phyloP scores from a whole-genome alignment of 345 rosid genomes.

The Barbarea vulgaris region DNA sequence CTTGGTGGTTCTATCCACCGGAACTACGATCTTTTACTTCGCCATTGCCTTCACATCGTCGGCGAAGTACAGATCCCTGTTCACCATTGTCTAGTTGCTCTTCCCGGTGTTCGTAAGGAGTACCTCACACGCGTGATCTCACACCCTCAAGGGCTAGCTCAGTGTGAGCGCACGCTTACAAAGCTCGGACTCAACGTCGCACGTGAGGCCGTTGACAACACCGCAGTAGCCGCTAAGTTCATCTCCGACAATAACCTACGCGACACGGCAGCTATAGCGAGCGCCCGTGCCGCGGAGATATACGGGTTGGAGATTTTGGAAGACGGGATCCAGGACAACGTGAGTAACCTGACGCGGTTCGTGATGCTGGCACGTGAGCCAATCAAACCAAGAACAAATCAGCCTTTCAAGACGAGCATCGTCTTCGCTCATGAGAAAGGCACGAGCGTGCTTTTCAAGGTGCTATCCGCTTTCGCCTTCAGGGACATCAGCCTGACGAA shows the following conservation, averaged over 20 bases:
- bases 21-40: slow-evolving; percentile 87
- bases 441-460: slow-evolving; percentile 84
- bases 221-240: slow-evolving; percentile 84
- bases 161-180: slow-evolving; percentile 76
- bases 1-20: slow-evolving; percentile 90
- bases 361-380: slow-evolving; percentile 95
- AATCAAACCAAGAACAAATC: slow-evolving; percentile 77
- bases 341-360: slow-evolving; percentile 78
- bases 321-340: slow-evolving; percentile 85
- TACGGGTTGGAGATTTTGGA: slow-evolving; percentile 74
- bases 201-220: slow-evolving; percentile 83
- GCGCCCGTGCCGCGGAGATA: slow-evolving; percentile 82
- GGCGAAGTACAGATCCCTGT: slow-evolving; percentile 90
- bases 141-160: slow-evolving; percentile 89
- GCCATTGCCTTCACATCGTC: slow-evolving; percentile 89
- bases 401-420: slow-evolving; percentile 89
- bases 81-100: slow-evolving; percentile 84
- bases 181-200: slow-evolving; percentile 69
- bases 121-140: slow-evolving; percentile 75
- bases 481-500: slow-evolving; percentile 79
- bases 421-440: slow-evolving; percentile 93
- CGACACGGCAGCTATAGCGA: slow-evolving; percentile 82
- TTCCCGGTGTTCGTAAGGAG: slow-evolving; percentile 77
- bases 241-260: slow-evolving; percentile 65
- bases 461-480: slow-evolving; percentile 80